phyloP scores from a whole-genome alignment of 805 yeast genomes.

The Wickerhamomyces hampshirensis region DNA sequence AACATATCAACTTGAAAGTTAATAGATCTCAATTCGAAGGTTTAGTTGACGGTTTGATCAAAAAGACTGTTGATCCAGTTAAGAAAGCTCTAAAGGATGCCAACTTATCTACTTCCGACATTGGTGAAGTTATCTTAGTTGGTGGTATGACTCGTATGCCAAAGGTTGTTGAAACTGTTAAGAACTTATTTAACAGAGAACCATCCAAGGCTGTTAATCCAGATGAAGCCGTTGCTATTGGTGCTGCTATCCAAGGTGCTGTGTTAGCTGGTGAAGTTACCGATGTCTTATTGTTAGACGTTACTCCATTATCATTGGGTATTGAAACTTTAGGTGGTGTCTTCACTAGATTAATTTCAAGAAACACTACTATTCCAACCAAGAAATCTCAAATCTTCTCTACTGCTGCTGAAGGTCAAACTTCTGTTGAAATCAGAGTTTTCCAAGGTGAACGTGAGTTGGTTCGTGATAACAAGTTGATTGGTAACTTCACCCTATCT shows the following conservation, averaged over 20 bases:
- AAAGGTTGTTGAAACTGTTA: conserved; percentile 62
- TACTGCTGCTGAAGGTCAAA: conserved; percentile 81
- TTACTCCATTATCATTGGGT: conserved; percentile 75
- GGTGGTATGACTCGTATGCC: conserved; percentile 95
- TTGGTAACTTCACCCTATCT: conserved; percentile 67
- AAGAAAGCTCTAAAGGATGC: conserved; percentile 76
- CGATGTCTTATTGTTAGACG: conserved; percentile 75
- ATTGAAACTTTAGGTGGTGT: conserved; percentile 82
- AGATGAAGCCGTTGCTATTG: conserved; percentile 85
- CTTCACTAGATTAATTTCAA: conserved; percentile 69
- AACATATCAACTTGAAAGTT: conserved; percentile 56
- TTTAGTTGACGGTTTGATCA: conserved; percentile 61
- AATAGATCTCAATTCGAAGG: conserved; percentile 68
- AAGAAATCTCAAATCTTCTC: conserved; percentile 71
- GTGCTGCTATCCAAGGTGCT: conserved; percentile 90
- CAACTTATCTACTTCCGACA: conserved; percentile 54
- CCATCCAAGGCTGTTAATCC: conserved; percentile 80
- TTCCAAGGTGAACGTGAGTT: conserved; percentile 79
- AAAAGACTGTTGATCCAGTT: conserved; percentile 69
- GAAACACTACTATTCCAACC: conserved; percentile 73
- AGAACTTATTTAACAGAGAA: conserved; percentile 52
- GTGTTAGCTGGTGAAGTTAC: conserved; percentile 78
- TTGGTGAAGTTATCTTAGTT: conserved; percentile 73
- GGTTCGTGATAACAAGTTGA: conserved; percentile 70
- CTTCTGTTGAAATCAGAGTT: conserved; percentile 75